Evolutionary conservation across 768 basidiomycete genomes (phyloP).

Genomic region (Leccinum subtestaceum): DNA sequence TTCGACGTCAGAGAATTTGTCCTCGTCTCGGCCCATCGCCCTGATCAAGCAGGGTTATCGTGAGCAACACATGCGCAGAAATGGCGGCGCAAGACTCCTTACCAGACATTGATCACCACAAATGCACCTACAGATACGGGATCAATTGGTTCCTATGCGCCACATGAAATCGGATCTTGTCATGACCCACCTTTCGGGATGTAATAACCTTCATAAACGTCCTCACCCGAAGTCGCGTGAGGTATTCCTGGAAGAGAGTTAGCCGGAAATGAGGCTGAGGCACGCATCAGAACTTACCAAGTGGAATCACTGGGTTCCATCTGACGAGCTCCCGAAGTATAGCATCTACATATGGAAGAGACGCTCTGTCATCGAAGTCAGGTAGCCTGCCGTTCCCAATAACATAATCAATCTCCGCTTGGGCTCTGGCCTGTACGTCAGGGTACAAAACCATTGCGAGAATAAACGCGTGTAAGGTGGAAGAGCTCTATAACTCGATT

Average conservation of each 20-base stretch:
- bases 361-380: conserved; percentile 22
- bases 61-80: not conserved
- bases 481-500: conserved; percentile 19
- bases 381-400: conserved; percentile 23
- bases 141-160: conserved; percentile 1
- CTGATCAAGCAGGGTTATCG: conserved; percentile 2
- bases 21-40: conserved; percentile 26
- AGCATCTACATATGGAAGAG: conserved; percentile 42
- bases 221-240: conserved; percentile 23
- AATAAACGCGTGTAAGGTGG: conserved; percentile 24
- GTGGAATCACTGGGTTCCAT: conserved; percentile 26
- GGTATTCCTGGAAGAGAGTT: conserved; percentile 19
- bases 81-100: not conserved
- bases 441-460: conserved; percentile 30
- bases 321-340: conserved; percentile 36
- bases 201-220: conserved; percentile 32
- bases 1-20: conserved; percentile 14
- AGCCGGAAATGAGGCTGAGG: not conserved
- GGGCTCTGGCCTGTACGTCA: conserved; percentile 24
- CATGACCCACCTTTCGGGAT: conserved; percentile 39
- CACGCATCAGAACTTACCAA: conserved; percentile 13
- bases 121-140: conserved; percentile 21
- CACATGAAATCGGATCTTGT: not conserved
- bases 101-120: conserved; percentile 37
- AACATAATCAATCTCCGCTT: conserved; percentile 29